phyloP scores from a whole-genome alignment of 202 grass and related monocot genomes.

The Zizania palustris region DNA sequence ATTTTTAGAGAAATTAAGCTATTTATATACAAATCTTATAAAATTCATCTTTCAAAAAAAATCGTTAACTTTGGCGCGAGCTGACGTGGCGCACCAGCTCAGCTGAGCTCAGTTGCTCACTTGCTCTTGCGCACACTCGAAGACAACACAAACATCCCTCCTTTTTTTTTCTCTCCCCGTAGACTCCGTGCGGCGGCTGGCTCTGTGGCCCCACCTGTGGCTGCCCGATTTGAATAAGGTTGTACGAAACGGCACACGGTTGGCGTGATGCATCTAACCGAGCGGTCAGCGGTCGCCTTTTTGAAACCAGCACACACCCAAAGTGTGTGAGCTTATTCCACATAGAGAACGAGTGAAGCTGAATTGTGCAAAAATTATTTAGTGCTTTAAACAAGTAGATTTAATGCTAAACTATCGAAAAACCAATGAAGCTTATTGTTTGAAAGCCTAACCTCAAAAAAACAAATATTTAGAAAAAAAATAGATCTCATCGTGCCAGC shows the following conservation, averaged over 20 bases:
- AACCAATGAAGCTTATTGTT: too few relatives aligned
- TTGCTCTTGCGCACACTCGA: too few relatives aligned
- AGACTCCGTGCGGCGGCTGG: background rate
- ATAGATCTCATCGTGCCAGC: conserved; percentile 10
- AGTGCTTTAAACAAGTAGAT: too few relatives aligned
- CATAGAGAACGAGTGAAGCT: background rate
- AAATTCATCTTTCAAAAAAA: background rate
- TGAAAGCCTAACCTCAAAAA: too few relatives aligned
- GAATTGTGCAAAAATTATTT: background rate
- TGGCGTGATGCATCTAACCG: conserved; percentile 40
- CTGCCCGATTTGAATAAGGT: background rate
- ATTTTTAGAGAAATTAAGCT: too few relatives aligned
- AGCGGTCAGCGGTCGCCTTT: background rate
- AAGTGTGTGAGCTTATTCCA: background rate
- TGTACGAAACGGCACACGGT: background rate
- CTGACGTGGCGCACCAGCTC: conserved; percentile 6
- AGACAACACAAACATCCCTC: too few relatives aligned
- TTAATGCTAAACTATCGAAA: too few relatives aligned
- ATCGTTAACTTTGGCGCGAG: conserved; percentile 8
- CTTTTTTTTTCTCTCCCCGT: too few relatives aligned
- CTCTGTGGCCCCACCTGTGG: background rate
- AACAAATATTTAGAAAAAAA: too few relatives aligned
- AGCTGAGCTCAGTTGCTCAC: background rate
- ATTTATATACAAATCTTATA: too few relatives aligned
- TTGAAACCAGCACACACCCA: background rate